Evolutionary conservation across 2,329 filamentous ascomycete species (phyloP).

Genomic region (Kalaharituber pfeilii): DNA sequence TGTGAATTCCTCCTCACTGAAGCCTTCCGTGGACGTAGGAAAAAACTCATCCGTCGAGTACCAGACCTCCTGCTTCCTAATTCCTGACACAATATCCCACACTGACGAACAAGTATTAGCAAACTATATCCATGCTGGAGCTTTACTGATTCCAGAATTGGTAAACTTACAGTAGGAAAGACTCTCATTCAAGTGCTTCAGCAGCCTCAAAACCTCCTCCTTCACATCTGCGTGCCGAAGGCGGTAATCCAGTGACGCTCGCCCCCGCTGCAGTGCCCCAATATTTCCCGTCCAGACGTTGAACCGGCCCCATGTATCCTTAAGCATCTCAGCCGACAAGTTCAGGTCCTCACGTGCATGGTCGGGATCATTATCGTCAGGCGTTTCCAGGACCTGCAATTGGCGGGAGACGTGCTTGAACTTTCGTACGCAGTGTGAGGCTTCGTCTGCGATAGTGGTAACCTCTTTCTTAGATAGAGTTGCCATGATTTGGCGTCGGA

Average conservation of each 20-base stretch:
- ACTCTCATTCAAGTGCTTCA: conserved; percentile 17
- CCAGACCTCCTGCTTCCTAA: neutral
- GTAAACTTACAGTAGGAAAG: neutral
- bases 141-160: neutral
- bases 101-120: too few relatives aligned
- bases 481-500: too few relatives aligned
- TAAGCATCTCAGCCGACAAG: conserved; percentile 3
- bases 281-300: conserved; percentile 26
- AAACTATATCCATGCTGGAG: too few relatives aligned
- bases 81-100: neutral
- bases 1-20: neutral
- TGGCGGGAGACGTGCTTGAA: neutral
- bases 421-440: neutral
- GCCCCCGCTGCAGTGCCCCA: conserved; percentile 24
- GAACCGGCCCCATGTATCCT: conserved; percentile 24
- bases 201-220: conserved; percentile 15
- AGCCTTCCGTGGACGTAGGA: too few relatives aligned
- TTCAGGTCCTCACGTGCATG: neutral
- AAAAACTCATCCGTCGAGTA: neutral
- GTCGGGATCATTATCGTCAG: too few relatives aligned
- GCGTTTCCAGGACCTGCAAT: neutral
- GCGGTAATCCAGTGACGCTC: conserved; percentile 24
- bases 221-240: conserved; percentile 25
- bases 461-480: neutral
- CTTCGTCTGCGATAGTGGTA: neutral